Percentiles rank a stretch among this genome's conserved stretches.
Conservation (phyloP, 176 grass and related monocot genomes). For the Puccinellia tenuiflora region DNA sequence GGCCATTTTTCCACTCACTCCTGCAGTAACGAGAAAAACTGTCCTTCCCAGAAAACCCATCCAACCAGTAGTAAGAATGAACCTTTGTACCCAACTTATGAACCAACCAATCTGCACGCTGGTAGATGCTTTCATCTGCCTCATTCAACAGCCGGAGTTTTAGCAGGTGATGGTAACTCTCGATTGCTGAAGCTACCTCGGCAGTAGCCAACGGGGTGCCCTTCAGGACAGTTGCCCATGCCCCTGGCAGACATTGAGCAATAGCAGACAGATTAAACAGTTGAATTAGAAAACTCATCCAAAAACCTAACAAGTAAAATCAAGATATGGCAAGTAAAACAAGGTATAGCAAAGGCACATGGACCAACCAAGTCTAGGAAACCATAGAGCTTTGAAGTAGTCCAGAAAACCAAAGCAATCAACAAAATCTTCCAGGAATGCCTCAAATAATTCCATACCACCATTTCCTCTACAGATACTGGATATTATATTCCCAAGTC, state of each 20-base stretch:
- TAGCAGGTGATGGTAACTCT: constrained; percentile 72
- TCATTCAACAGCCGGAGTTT: constrained; percentile 82
- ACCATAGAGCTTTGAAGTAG: constrained; percentile 83
- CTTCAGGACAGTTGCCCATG: constrained; percentile 67
- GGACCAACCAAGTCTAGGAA: constrained; percentile 82
- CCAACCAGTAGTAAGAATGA: constrained; percentile 92
- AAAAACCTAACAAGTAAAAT: constrained; percentile 1
- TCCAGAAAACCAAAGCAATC: constrained; percentile 70
- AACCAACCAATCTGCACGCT: constrained; percentile 76
- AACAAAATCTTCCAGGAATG: constrained; percentile 69
- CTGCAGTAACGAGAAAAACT: constrained; percentile 80
- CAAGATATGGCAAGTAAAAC: constrained; percentile 11
- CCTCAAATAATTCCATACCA: constrained; percentile 60
- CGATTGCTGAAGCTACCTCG: constrained; percentile 75
- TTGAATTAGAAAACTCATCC: background rate
- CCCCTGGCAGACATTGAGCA: constrained; percentile 38
- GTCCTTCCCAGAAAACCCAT: constrained; percentile 74
- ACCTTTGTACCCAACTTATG: constrained; percentile 66
- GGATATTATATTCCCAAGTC: constrained; percentile 63
- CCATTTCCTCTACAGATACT: constrained; percentile 52
- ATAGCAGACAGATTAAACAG: background rate
- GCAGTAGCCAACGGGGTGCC: constrained; percentile 54
- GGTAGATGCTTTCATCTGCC: constrained; percentile 48
- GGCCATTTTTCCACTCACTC: constrained; percentile 64
- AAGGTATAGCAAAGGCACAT: constrained; percentile 8